A percentile compares a stretch with the other conserved stretches of the same genome.
Conservation (phyloP, 192 early-diverging fungal species). For the Gonapodya prolifera region DNA sequence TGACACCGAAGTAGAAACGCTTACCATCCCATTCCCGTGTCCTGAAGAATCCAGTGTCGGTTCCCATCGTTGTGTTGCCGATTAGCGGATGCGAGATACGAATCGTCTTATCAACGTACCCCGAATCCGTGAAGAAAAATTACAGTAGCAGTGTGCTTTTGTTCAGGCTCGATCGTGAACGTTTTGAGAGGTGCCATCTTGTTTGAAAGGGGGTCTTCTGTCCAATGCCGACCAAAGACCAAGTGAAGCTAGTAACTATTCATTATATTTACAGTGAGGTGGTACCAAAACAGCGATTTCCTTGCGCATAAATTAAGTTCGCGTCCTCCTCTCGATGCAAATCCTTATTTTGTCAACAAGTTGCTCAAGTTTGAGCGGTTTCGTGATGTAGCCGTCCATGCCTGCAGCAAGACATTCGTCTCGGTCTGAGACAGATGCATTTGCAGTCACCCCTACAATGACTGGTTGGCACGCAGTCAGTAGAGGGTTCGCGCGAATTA, state of each 20-base stretch:
- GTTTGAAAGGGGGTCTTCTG: no score
- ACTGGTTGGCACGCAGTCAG: not conserved
- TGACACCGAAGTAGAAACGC: not conserved
- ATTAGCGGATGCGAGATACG: no score
- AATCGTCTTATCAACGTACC: no score
- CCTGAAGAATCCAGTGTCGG: no score
- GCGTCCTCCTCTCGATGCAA: slow-evolving; percentile 1
- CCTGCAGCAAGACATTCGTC: slow-evolving; percentile 71
- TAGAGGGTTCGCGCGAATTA: not conserved
- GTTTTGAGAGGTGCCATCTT: not conserved
- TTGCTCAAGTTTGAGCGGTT: slow-evolving; percentile 35
- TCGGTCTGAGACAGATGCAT: slow-evolving; percentile 83
- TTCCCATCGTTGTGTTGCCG: no score
- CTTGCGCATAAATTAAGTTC: no score
- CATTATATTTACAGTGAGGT: no score
- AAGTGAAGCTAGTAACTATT: no score
- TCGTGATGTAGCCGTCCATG: slow-evolving; percentile 61
- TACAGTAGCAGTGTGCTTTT: not conserved
- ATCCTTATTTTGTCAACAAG: slow-evolving; percentile 24
- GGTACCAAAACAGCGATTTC: no score
- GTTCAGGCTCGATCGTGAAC: not conserved
- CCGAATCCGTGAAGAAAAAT: slow-evolving; percentile 4
- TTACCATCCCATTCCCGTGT: not conserved
- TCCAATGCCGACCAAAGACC: no score
- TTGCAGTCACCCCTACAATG: slow-evolving; percentile 75